phyloP scores from a whole-genome alignment of 208 protist genomes.

The Porcisia hertigi region DNA sequence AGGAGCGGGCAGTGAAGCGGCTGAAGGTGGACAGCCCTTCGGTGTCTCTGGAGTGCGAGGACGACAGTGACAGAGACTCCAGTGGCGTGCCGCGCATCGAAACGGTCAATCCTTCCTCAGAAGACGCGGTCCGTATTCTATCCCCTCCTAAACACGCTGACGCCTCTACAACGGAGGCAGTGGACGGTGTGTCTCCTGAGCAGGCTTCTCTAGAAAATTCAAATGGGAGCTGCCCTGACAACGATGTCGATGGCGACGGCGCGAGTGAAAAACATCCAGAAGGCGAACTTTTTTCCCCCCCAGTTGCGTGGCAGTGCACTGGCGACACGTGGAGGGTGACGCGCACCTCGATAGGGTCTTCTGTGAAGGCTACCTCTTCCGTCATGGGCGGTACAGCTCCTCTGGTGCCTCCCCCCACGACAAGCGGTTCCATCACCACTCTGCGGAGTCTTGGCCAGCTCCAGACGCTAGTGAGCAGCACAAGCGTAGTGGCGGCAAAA shows the following conservation, averaged over 20 bases:
- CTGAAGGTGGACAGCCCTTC: conserved; percentile 29
- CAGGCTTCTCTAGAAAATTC: not conserved
- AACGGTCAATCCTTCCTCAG: not conserved
- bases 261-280: not conserved
- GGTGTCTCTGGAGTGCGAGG: conserved; percentile 4
- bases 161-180: not conserved
- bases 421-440: conserved; percentile 42
- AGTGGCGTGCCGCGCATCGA: not conserved
- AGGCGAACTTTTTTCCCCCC: not conserved
- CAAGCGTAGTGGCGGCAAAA: conserved; percentile 12
- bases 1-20: conserved; percentile 22
- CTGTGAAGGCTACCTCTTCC: not conserved
- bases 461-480: conserved; percentile 29
- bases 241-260: not conserved
- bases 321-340: not conserved
- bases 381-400: not conserved
- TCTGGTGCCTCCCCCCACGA: conserved; percentile 5
- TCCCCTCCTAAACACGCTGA: not conserved
- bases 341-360: not conserved
- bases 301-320: not conserved
- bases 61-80: not conserved
- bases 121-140: not conserved
- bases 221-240: not conserved
- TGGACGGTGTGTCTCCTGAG: conserved; percentile 4
- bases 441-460: conserved; percentile 46